These are phyloP conservation scores for Ogataea minuta DNA, from an alignment of 805 yeast species.

Conservation along the genomic window DNA sequence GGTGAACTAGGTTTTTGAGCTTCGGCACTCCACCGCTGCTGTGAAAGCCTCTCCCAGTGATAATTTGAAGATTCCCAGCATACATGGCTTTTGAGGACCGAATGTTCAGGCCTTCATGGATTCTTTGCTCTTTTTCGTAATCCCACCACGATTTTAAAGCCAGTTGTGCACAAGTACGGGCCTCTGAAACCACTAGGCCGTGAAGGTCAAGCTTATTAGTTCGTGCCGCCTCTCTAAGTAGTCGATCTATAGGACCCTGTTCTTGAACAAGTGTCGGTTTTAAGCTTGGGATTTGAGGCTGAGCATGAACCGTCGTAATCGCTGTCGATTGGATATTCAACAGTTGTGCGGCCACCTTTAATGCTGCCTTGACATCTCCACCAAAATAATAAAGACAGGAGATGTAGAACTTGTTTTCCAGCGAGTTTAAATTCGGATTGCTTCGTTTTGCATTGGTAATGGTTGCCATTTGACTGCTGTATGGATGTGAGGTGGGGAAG, in stretches of 20 bases:
- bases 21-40: slow-evolving; percentile 55
- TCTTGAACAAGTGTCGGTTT: neutral
- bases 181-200: slow-evolving; percentile 46
- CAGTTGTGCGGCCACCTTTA: neutral
- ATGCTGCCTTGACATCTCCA: slow-evolving; percentile 3
- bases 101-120: slow-evolving; percentile 38
- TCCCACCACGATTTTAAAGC: slow-evolving; percentile 62
- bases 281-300: neutral
- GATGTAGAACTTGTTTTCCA: slow-evolving; percentile 6
- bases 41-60: slow-evolving; percentile 75
- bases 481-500: neutral
- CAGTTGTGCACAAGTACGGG: slow-evolving; percentile 36
- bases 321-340: neutral
- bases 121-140: slow-evolving; percentile 47
- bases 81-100: slow-evolving; percentile 35
- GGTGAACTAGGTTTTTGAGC: slow-evolving; percentile 43
- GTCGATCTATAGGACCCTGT: neutral
- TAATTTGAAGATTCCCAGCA: slow-evolving; percentile 44
- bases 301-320: neutral
- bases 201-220: slow-evolving; percentile 53
- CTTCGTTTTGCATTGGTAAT: neutral
- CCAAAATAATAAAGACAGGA: slow-evolving; percentile 4
- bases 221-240: slow-evolving; percentile 14
- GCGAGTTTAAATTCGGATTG: slow-evolving; percentile 1
- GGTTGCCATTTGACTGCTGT: neutral